Base-by-base conservation (phyloP, 164 flowering plant genomes). In the Litsea cubeba region DNA sequence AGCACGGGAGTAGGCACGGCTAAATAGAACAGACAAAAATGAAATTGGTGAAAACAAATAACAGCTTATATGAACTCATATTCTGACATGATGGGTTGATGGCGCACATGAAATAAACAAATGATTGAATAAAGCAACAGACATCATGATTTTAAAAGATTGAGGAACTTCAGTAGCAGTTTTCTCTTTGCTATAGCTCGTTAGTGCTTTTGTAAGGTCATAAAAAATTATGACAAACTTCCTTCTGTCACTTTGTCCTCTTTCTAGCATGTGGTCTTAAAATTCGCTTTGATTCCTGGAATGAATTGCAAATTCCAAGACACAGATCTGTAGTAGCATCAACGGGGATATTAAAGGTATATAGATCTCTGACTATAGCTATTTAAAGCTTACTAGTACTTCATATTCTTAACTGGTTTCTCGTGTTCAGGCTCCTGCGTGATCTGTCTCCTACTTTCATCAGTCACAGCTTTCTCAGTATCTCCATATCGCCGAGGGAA, bases 121-220 rank as follows among this genome's bases (percentile, higher is more conserved):
- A 60, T n/a, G n/a, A 22, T 60, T 60, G 63, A n/a, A 63, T 63
- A 22, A 63, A 22, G 14, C 28, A 63, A 63, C 17, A n/a, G 50
- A 72, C 28, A 69, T 74, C 79, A 85, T 84, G 70, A 84, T 32
- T 79, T 83, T 85, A 14, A 14, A 80, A 72, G 85, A 86, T 76
- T 74, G 84, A 78, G 75, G 62, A 68, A 79, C 57, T 54, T 76
- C 81, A 75, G 72, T 68, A 10, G 70, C 50, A 60, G 79, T 60
- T 71, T 78, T 83, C 62, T 74, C 80, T 69, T 82, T 78, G 20
- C 46, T 72, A 23, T 54, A 28, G 46, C 8, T 40, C 62, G 46
- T 1, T 40, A 8, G 46, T 7, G 7, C 46, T 40, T 40, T 40
- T 7, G 8, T 6, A 4, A 40, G 2, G 46, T 40, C 46, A 40